Base-by-base conservation (phyloP, 345 rosid genomes). In the Litchi chinensis region DNA sequence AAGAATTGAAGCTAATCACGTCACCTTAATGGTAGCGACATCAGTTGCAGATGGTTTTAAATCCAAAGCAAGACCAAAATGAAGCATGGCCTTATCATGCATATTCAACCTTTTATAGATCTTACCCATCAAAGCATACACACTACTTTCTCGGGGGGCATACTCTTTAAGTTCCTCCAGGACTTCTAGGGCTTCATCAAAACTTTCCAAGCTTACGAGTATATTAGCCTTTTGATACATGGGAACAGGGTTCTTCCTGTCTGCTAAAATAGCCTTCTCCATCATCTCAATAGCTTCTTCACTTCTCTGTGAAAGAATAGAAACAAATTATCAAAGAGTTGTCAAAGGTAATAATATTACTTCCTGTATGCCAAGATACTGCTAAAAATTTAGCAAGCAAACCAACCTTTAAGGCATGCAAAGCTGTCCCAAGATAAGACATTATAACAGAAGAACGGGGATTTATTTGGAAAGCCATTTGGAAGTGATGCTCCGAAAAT, bases 191-290 rank as follows among this genome's bases (percentile, higher is more conserved):
- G 99, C 99, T 86, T 92, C 94, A n/a, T 93, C 94, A 81, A 89
- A 88, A 66, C 83, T 87, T 84, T 89, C 94, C 86, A 94, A 77
- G 84, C 92, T 86, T 77, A 91, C 87, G 13, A 94, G 94, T 57
- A 94, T 90, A 81, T 87, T 93, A 64, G 98, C 98, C 89, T 96
- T 96, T 82, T 96, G 95, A 83, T 96, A 96, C 97, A 93, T 93
- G 41, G 99, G 98, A 84, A 94, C 97, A 77, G 99, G 98, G 75
- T 94, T 96, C 79, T 94, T 96, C 80, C 87, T 88, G 76, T 96
- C 99, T 8, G 99, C 97, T 82, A 88, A 74, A 78, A 96, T 91
- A 39, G 99, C 98, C 77, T 84, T 85, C 85, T 96, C 97, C 98
- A 96, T 93, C 88, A 94, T 88, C 84, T 85, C 93, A 78, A 96